Base-by-base conservation (phyloP, 495 filamentous ascomycete genomes). In the Ramalina peruviana region DNA sequence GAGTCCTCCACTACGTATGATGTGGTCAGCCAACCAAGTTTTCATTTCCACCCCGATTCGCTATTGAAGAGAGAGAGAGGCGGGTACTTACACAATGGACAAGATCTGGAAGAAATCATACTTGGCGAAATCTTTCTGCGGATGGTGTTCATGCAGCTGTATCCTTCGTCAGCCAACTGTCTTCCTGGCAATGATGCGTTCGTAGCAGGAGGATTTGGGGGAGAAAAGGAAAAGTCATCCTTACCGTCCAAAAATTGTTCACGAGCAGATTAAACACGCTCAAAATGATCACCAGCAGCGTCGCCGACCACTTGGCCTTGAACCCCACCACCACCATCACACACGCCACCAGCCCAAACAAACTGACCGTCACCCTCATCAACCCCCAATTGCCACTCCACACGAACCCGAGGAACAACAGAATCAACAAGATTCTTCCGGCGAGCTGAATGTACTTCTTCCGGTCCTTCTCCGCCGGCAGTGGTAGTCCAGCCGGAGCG, bases 101-200 rank as follows among this genome's bases (percentile, higher is more conserved):
- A 98, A 72, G 62, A 97, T 94, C 73, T 98, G 92, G 81, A 98
- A 98, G 72, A 98, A 98, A 66, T 97, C 92, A 75, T 98, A 98
- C 71, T 98, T 98, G 74, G 93, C 93, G 60, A 98, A 98, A 64
- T 98, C 92, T 75, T 95, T 94, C 72, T 98, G 88, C 43, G 93
- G 92, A 72, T 98, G 92, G 72, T 94, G 87, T 50, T 87, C 83
- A 68, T 97, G 92, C 54, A 98, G 90, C 90, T 96, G 53, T 6
- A 19, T 30, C 16, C 27, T 20, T 17, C 26, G 52, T 60, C 44
- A 54, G 45, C 43, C 30, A 49, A 43, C 19, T 39, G 30, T 47
- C 39, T 39, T 1, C 11, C 36, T 19, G 17, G 36, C 11, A 7
- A 12, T 11, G n/a, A 43, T 26, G 15, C 13, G 15, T 45, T 39